Base-by-base conservation (phyloP, 2,329 filamentous ascomycete species). In the Calonectria fujianensis region DNA sequence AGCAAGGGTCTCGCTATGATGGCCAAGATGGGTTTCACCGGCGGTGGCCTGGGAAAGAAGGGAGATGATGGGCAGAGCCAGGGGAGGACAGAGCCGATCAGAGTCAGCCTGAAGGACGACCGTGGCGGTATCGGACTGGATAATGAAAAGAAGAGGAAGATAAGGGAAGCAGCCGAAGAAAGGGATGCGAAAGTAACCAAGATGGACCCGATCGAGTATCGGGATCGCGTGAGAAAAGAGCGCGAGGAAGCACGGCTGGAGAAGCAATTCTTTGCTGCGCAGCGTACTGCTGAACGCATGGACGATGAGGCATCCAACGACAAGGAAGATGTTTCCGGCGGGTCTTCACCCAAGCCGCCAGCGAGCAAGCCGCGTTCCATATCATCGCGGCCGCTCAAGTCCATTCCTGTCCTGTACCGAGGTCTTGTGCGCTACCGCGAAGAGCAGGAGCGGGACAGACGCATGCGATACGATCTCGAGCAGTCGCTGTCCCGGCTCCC, bases 1-100 rank as follows among this genome's bases (percentile, higher is more conserved):
- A 97, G 93, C 86, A 98, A 98, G 83, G 97, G 96, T 1, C 92
- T 97, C 75, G 92, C 95, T 77, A 98, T 99, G 95, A 98, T 99
- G 96, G 94, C 95, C 29, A 96, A 95, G 85, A 95, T 99, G 89
- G 97, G 97, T 0, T 99, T 97, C 87, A 93, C 92, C 73, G 96
- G 96, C 31, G 92, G 91, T 45, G 90, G 92, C 0, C 87, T 98
- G 4, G 97, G 97, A 1, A 86, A 84, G 70, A 83, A 83, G 76
- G 92, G 90, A 79, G 87, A 88, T n/a, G 86, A 86, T 11, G 85
- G 86, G 32, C 75, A 82, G n/a, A 80, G 79, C 16, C 61, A 74
- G 80, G 83, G 78, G 11, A 76, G 83, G 32, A 79, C 91, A 3
- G 95, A 97, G 83, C 97, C 97, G 0, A 91, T 99, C 73, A 89